Conservation (phyloP, 2,329 filamentous ascomycete species). For the Leptoxyphium fumago region DNA sequence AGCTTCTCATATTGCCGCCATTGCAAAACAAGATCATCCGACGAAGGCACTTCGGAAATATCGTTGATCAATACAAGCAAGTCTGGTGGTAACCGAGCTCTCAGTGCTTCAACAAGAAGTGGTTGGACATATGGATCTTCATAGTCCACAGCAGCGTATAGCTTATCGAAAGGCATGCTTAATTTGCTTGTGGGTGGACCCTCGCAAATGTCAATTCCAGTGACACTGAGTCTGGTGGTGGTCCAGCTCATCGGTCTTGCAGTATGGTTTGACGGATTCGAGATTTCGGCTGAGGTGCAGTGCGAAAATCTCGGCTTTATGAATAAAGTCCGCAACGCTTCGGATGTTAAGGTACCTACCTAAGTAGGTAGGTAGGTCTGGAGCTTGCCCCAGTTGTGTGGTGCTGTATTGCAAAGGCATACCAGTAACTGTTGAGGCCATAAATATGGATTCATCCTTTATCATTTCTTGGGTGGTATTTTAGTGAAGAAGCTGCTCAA, state of each 20-base stretch:
- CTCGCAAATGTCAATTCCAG: too few relatives aligned
- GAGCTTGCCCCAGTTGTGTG: too few relatives aligned
- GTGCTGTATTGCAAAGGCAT: too few relatives aligned
- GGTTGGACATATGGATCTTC: conserved; percentile 83
- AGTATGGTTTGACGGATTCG: too few relatives aligned
- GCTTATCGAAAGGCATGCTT: conserved; percentile 6
- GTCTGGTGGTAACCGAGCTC: conserved; percentile 41
- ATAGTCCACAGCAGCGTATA: conserved; percentile 68
- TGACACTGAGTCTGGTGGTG: too few relatives aligned
- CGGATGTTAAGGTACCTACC: too few relatives aligned
- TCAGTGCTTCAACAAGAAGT: conserved; percentile 60
- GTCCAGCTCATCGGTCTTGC: too few relatives aligned
- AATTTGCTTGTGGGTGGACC: neutral
- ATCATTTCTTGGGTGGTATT: conserved; percentile 19
- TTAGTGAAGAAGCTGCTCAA: conserved; percentile 89
- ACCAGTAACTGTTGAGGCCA: too few relatives aligned
- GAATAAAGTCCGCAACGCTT: too few relatives aligned
- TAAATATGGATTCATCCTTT: neutral
- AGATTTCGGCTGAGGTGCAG: too few relatives aligned
- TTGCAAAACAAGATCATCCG: conserved; percentile 47
- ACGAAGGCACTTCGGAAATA: conserved; percentile 37
- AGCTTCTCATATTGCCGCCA: conserved; percentile 77
- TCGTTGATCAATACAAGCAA: conserved; percentile 28
- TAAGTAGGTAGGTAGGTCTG: too few relatives aligned
- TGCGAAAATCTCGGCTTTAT: too few relatives aligned